Evolutionary conservation across 768 basidiomycete species (phyloP), one percentile per base, ranked within the genome.

Genomic region (Trametes sanguinea): DNA sequence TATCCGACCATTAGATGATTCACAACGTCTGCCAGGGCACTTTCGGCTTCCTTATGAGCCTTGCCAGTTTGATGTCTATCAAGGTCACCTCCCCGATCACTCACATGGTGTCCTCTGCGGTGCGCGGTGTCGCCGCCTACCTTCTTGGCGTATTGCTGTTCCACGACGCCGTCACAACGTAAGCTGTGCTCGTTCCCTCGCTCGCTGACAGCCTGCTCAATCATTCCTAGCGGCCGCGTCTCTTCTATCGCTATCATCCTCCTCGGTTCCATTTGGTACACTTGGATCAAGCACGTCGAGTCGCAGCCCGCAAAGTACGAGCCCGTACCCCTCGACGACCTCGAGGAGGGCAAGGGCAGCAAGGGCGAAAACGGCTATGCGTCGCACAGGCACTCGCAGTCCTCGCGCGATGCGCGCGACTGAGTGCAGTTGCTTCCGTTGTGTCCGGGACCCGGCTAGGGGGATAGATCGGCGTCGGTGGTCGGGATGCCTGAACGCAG

Each of bases 21-120:
- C 6, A 37, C 11, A 37, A 37, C 35, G 29, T 14, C 11, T 37
- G 27, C 11, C 51, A 94, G 92, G 95, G 95, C 35, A 77, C 83
- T 16, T 77, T 97, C 54, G 95, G 95, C 9, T 98, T 97, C 82
- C 76, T 95, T 68, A 97, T 98, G 85, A 93, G 90, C 76, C 84
- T 98, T 56, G 95, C 95, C 9, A 93, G 92, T 64, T 78, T 95
- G 63, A 81, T 98, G 33, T 95, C 92, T 29, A 97, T 98, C 80
- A 95, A 98, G 74, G 91, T 98, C 63, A 98, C 95, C 7, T 96
- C 94, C 1, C 95, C 95, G 13, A 94, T 98, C 72, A 95, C 95
- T 2, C 95, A 98, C 74, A 98, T 98, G 95, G 79, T 97, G 30
- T 95, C 94, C 3, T 94, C 94, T 10, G 95, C 96, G 17, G 93